Conservation (phyloP, 2,329 filamentous ascomycete genomes). For the Cercospora sp. region DNA sequence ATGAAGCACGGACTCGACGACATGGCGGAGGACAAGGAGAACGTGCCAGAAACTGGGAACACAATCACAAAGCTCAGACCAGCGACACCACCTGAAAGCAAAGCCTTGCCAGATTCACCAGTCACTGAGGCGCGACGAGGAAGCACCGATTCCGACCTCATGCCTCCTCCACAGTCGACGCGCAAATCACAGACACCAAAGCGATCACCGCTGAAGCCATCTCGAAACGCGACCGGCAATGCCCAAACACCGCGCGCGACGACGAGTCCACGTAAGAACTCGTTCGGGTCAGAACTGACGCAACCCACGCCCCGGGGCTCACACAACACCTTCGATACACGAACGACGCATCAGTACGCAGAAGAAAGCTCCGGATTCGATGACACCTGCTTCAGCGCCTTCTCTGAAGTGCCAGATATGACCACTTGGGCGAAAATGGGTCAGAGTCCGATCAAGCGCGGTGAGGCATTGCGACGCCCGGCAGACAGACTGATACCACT, state of each 20-base stretch:
- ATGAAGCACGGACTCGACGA: slow-evolving; percentile 12
- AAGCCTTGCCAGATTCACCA: slow-evolving; percentile 18
- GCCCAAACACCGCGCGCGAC: slow-evolving; percentile 33
- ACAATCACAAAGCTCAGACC: slow-evolving; percentile 30
- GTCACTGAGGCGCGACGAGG: slow-evolving; percentile 23
- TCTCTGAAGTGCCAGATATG: slow-evolving; percentile 86
- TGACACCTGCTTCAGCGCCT: slow-evolving; percentile 78
- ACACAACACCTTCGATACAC: slow-evolving; percentile 10
- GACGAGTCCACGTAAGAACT: slow-evolving; percentile 22
- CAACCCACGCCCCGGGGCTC: slow-evolving; percentile 6
- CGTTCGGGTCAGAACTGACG: slow-evolving; percentile 25
- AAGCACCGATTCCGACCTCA: slow-evolving; percentile 34
- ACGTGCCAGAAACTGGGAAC: slow-evolving; percentile 28
- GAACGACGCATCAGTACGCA: slow-evolving; percentile 7
- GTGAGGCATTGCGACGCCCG: slow-evolving; percentile 30
- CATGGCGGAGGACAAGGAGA: slow-evolving; percentile 38
- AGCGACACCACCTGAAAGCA: slow-evolving; percentile 29
- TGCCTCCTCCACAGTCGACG: slow-evolving; percentile 38
- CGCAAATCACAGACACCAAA: slow-evolving; percentile 29
- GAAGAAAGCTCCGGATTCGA: slow-evolving; percentile 48
- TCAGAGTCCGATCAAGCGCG: slow-evolving; percentile 50
- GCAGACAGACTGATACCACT: slow-evolving; percentile 43
- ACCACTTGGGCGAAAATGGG: slow-evolving; percentile 77
- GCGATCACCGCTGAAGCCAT: slow-evolving; percentile 33
- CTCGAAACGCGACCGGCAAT: slow-evolving; percentile 30